Conservation (phyloP, 2,329 filamentous ascomycete species). For the Curvularia sp. region DNA sequence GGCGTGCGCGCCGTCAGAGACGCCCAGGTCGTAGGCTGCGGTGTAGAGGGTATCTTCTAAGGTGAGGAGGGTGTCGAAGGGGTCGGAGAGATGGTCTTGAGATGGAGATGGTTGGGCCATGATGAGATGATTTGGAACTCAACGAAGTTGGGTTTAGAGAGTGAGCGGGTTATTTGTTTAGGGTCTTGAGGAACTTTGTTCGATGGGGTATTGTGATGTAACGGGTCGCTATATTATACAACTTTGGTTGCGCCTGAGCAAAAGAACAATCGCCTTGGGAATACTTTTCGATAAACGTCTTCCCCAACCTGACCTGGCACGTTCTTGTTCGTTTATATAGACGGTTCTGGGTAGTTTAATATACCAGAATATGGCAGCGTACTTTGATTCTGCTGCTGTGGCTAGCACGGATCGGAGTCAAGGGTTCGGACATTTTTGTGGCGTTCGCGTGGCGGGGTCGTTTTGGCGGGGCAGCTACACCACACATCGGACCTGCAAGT, state of each 20-base stretch:
- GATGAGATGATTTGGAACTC: background rate
- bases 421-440: conserved; percentile 21
- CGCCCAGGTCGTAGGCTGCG: conserved; percentile 79
- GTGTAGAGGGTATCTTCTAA: conserved; percentile 77
- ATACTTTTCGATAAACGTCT: too few relatives aligned
- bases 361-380: too few relatives aligned
- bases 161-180: conserved; percentile 2
- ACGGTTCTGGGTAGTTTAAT: background rate
- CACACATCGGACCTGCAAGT: conserved; percentile 22
- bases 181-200: background rate
- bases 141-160: conserved; percentile 3
- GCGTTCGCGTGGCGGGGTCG: conserved; percentile 29
- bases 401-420: conserved; percentile 5
- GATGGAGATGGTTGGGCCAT: conserved; percentile 47
- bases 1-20: conserved; percentile 75
- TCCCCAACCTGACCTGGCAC: too few relatives aligned
- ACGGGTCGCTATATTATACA: background rate
- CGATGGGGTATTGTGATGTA: background rate
- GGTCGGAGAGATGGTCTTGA: conserved; percentile 33
- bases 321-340: background rate
- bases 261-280: background rate
- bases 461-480: conserved; percentile 34
- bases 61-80: conserved; percentile 64
- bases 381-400: background rate
- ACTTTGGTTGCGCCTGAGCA: background rate